These are phyloP conservation scores for Backusella liffmaniae DNA, from an alignment of 192 early-diverging fungal genomes.

Conservation along the genomic window DNA sequence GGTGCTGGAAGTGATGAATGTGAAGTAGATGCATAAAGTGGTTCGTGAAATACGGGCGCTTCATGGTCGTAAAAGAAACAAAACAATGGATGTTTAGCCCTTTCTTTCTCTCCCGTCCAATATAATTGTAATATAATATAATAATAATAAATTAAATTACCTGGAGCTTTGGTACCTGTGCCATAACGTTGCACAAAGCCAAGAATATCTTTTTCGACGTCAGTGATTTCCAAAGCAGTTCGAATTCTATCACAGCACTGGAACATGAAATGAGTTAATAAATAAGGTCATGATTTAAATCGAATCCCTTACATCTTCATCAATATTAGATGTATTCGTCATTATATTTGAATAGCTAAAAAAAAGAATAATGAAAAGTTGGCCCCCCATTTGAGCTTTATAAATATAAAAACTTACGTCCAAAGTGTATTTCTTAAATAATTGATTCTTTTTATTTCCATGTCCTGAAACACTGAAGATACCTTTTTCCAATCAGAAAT, in stretches of 20 bases:
- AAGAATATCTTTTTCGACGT: conserved; percentile 64
- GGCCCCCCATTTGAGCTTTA: too few relatives aligned
- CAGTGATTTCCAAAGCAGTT: conserved; percentile 60
- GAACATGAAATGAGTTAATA: not conserved
- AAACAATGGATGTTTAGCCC: not conserved
- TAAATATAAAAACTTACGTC: conserved; percentile 44
- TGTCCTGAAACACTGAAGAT: conserved; percentile 52
- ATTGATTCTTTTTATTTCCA: conserved; percentile 73
- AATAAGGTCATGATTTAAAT: not conserved
- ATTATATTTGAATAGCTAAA: conserved; percentile 64
- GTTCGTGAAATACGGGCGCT: not conserved
- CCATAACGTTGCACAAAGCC: conserved; percentile 59
- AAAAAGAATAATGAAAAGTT: not conserved
- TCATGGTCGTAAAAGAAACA: not conserved
- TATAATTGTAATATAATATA: not conserved
- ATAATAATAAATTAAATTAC: conserved; percentile 20
- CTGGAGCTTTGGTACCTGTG: conserved; percentile 56
- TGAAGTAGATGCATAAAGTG: not conserved
- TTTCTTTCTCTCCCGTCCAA: not conserved
- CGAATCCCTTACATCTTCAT: conserved; percentile 56
- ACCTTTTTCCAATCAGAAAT: conserved; percentile 47
- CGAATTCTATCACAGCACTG: conserved; percentile 70
- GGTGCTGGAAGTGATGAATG: not conserved
- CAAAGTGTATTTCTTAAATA: conserved; percentile 67
- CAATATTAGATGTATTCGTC: conserved; percentile 61